Evolutionary conservation across 768 basidiomycete genomes (phyloP), one percentile per base, ranked within the genome.

Genomic region (Clitopilus passeckerianus): DNA sequence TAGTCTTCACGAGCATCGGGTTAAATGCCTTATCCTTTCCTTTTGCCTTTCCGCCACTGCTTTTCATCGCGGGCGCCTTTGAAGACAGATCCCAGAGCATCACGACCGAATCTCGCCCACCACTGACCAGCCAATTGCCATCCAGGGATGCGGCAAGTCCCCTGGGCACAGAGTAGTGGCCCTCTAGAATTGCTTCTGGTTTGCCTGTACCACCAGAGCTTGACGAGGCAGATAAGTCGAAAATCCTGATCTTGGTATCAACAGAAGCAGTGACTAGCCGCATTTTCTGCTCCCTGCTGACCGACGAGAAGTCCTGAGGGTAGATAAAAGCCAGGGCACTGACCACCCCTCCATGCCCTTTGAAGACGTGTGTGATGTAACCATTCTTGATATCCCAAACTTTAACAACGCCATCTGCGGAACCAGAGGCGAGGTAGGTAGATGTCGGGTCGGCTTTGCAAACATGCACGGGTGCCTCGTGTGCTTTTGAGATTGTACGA

Each of bases 291-390:
- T 76, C 73, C 57, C 75, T 76, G 41, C 65, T 71, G 27, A 80
- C 74, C 34, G 75, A 75, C 7, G 84, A 82, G 1, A 80, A 76
- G 61, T 89, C 82, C 60, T 78, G 82, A 20, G 87, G 87, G 65
- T 89, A 91, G 70, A 88, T 90, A 75, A 95, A 99, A 23, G 82
- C 76, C 60, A 98, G 76, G 15, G 96, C 95, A 64, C 90, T 92
- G 70, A 99, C 89, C 60, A 97, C 92, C n/a, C 97, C 97, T 5
- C 95, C 97, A 69, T 98, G 97, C 1, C 95, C 96, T 67, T 90
- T 91, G 80, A 96, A 94, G 12, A 95, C 81, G 71, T 99, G 97
- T 0, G 97, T 99, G 33, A 91, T 85, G 69, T 88, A 95, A 34
- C 94, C 95, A 23, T 87, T 87, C 3, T 80, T 73, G 52, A 95